Evolutionary conservation across 139 green algal species (phyloP), one percentile per base, ranked within the genome.

Genomic region (Nannochloris sp.): DNA sequence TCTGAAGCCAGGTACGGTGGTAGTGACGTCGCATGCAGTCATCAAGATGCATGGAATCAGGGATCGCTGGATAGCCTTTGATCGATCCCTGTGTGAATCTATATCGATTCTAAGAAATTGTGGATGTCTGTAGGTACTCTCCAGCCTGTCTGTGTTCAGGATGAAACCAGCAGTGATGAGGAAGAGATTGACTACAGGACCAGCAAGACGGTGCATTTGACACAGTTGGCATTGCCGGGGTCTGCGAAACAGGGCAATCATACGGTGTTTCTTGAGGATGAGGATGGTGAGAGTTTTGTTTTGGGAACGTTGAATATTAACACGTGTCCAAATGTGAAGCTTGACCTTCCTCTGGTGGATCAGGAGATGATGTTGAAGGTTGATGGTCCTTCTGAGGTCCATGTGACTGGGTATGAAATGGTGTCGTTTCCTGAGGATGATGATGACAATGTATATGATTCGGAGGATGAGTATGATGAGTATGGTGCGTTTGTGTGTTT

Each of bases 361-460:
- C 48, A 71, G 28, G 50, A 51, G n/a, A 23, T 77, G 23, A 25
- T 20, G 29, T 16, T 77, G 25, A 77, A 59, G 56, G 59, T 73
- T 49, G 72, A 20, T 44, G 70, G 70, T 5, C 9, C 29, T 13
- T 65, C 57, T 26, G 49, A 69, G 6, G 63, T 77, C n/a, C 53
- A 64, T 53, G 12, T 77, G 14, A 73, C 70, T 31, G 70, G 70
- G n/a, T 77, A 77, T 33, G 37, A 57, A 1, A 40, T 16, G 25
- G 17, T 66, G 11, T 44, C 56, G 5, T 26, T 61, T 5, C 12
- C 56, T 59, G 23, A 59, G 25, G 58, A 64, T 17, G 33, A 40
- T 40, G 33, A 40, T 53, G 46, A 23, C 8, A 9, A 56, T 45
- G 36, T 9, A 13, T 26, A 43, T 12, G 60, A 53, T 16, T 43